Evolutionary conservation across 2,329 filamentous ascomycete species (phyloP).

Genomic region (Coniochaeta sp.): DNA sequence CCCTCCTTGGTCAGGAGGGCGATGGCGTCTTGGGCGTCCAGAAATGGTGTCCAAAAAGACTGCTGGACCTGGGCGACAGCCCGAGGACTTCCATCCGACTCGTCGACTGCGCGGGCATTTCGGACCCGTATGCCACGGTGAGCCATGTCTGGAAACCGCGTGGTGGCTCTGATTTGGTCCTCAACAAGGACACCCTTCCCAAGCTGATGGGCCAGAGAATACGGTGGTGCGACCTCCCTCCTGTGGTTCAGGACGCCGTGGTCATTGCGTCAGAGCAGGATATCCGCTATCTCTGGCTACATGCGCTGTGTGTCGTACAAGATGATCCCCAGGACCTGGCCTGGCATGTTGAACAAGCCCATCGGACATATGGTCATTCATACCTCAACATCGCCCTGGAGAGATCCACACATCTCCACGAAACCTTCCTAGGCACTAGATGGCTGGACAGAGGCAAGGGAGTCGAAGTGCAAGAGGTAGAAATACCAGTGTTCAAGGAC

Average conservation of each 20-base stretch:
- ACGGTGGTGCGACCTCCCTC: background rate
- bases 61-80: background rate
- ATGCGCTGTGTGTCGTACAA: constrained; percentile 7
- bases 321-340: constrained; percentile 9
- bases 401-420: background rate
- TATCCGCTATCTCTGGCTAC: constrained; percentile 8
- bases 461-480: background rate
- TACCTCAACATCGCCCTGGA: constrained; percentile 1
- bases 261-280: constrained; percentile 2
- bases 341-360: background rate
- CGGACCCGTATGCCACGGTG: background rate
- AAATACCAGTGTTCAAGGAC: constrained; percentile 2
- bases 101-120: background rate
- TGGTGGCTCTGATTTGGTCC: background rate
- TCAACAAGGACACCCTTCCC: background rate
- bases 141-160: background rate
- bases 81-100: background rate
- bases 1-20: background rate
- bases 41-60: background rate
- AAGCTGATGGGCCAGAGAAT: background rate
- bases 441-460: background rate
- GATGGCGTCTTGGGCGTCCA: constrained; percentile 33
- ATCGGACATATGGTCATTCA: constrained; percentile 1
- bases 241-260: constrained; percentile 3
- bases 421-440: background rate